Percentiles rank a stretch among this genome's conserved stretches.
These are phyloP conservation scores for Rhizophora apiculata DNA, from an alignment of 345 rosid species.

Conservation along the genomic window DNA sequence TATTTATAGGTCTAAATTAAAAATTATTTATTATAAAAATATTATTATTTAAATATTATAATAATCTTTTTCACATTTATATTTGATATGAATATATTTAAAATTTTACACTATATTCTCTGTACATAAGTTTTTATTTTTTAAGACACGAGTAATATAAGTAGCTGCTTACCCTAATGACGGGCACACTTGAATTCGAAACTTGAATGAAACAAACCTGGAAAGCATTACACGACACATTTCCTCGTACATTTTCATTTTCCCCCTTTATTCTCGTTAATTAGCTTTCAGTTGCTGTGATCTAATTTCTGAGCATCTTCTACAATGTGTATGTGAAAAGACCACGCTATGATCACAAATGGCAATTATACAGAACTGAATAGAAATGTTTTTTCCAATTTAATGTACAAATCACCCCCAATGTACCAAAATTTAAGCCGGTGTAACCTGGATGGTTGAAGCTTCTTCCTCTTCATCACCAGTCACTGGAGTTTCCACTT, in stretches of 20 bases:
- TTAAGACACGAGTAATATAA: too few relatives aligned
- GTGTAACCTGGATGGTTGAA: slow-evolving; percentile 26
- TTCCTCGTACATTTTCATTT: not conserved
- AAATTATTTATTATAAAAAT: too few relatives aligned
- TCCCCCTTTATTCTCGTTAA: not conserved
- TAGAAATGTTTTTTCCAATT: not conserved
- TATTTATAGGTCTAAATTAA: too few relatives aligned
- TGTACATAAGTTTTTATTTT: too few relatives aligned
- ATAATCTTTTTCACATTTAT: too few relatives aligned
- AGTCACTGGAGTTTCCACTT: slow-evolving; percentile 1
- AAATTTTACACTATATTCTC: too few relatives aligned
- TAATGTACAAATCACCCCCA: slow-evolving; percentile 6
- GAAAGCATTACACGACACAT: not conserved
- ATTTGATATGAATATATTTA: too few relatives aligned
- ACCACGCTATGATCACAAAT: slow-evolving; percentile 9
- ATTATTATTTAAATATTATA: too few relatives aligned
- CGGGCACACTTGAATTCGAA: too few relatives aligned
- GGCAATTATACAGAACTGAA: not conserved
- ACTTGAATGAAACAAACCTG: too few relatives aligned
- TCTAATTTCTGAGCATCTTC: not conserved
- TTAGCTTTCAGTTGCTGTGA: too few relatives aligned
- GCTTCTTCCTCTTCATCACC: slow-evolving; percentile 49
- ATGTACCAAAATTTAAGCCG: not conserved
- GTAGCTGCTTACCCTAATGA: too few relatives aligned
- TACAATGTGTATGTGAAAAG: not conserved